Evolutionary conservation across 1,139 yeast species (phyloP).

Genomic region (Pichia sp.): DNA sequence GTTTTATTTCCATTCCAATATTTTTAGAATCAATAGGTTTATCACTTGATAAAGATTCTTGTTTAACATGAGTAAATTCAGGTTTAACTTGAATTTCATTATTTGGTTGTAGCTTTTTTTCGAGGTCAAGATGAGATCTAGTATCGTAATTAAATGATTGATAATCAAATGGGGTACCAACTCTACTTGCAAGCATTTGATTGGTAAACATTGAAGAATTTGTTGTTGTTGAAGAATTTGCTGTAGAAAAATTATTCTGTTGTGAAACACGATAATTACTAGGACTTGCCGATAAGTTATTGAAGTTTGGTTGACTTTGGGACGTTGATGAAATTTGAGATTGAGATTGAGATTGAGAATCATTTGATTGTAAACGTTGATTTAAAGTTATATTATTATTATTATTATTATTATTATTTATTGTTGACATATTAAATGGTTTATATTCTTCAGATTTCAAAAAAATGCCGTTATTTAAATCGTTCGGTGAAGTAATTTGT

Average conservation of each 20-base stretch:
- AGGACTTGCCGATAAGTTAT: neutral
- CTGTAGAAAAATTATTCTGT: neutral
- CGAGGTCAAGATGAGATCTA: too few species aligned
- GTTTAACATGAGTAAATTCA: too few species aligned
- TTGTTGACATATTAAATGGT: neutral
- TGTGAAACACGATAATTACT: conserved; percentile 3
- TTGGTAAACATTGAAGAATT: conserved; percentile 9
- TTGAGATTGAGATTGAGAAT: conserved; percentile 9
- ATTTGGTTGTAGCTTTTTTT: neutral
- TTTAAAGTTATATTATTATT: too few species aligned
- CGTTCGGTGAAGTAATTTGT: too few species aligned
- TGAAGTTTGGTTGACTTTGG: neutral
- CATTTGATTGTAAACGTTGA: neutral
- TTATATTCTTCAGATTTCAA: neutral
- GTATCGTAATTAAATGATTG: conserved; percentile 1
- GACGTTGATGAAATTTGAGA: too few species aligned
- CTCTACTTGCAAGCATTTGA: conserved; percentile 9
- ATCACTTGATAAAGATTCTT: too few species aligned
- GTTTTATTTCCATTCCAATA: too few species aligned
- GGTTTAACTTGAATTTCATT: too few species aligned
- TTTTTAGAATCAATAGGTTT: neutral
- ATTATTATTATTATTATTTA: too few species aligned
- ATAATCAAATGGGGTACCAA: conserved; percentile 9
- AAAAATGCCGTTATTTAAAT: too few species aligned
- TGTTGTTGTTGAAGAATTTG: neutral